A percentile compares a stretch with the other conserved stretches of the same genome.
phyloP scores from a whole-genome alignment of 179 eudicot species.

The Vitellaria paradoxa region DNA sequence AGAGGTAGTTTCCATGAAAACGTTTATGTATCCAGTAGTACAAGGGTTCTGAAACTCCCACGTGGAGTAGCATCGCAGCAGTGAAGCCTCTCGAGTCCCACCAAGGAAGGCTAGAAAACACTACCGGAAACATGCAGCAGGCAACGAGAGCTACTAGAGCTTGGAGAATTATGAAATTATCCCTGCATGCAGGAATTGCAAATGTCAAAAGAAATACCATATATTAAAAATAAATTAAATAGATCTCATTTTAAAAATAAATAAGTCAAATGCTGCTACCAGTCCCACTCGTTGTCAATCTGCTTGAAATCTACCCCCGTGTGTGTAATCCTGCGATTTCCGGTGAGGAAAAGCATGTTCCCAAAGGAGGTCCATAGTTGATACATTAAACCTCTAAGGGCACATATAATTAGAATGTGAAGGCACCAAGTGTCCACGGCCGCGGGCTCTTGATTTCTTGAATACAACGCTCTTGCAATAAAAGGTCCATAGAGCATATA shows the following conservation, averaged over 20 bases:
- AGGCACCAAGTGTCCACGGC: conserved; percentile 44
- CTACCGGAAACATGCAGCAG: conserved; percentile 39
- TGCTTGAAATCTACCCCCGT: conserved; percentile 74
- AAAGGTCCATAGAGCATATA: conserved; percentile 66
- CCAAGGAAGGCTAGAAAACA: conserved; percentile 21
- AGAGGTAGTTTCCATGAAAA: conserved; percentile 50
- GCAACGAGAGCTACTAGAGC: conserved; percentile 42
- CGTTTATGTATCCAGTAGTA: conserved; percentile 61
- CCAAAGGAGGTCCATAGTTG: conserved; percentile 47
- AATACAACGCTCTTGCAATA: conserved; percentile 41
- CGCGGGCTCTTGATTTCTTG: conserved; percentile 48
- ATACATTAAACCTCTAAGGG: conserved; percentile 44
- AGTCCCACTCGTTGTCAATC: conserved; percentile 81
- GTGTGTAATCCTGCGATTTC: conserved; percentile 44
- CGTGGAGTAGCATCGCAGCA: conserved; percentile 45
- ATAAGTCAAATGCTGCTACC: conserved; percentile 36
- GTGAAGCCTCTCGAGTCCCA: conserved; percentile 60
- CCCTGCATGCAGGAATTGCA: conserved; percentile 43
- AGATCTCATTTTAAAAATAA: neutral
- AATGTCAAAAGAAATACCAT: neutral
- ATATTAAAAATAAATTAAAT: neutral
- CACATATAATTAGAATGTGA: conserved; percentile 52
- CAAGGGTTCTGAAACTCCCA: conserved; percentile 69
- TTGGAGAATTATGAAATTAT: conserved; percentile 73
- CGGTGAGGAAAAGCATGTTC: conserved; percentile 60